Evolutionary conservation across 1,284 basidiomycete genomes (phyloP), one percentile per base, ranked within the genome.

Genomic region (Vanrija pseudolonga): DNA sequence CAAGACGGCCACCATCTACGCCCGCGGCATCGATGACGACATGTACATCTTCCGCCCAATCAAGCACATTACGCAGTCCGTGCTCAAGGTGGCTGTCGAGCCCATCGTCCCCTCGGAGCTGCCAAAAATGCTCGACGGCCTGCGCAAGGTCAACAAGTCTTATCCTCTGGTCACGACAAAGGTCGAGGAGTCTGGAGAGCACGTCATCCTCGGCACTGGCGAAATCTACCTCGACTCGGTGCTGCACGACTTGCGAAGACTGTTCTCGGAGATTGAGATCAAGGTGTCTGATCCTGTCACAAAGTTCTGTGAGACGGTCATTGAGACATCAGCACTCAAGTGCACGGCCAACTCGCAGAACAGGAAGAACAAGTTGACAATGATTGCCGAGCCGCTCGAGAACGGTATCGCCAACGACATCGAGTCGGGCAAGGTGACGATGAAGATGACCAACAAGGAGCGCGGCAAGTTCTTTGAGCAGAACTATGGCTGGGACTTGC

Each of bases 271-370:
- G 80, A 97, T 98, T 64, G 96, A 99, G 82, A 97, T 99, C 81
- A 98, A 98, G 79, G 93, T 98, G 15, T 97, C 93, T 28, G 96
- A 99, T 79, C 96, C 96, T 1, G 93, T 98, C 26, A 96, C 94
- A 23, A 91, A 93, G 72, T 98, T 99, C 79, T 90, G 91, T 71
- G 96, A 99, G 80, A 99, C 96, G 12, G 96, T 98, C 18, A 81
- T 98, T 57, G 96, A 99, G 80, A 98, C 96, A 26, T 94, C 90
- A 63, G 94, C 94, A 7, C 79, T 99, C 64, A 98, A 98, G 78
- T 98, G 95, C 72, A 98, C 98, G 75, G 96, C 96, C 22, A 90
- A 95, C 69, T 98, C 96, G 41, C 95, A 96, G 3, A 98, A 98
- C 79, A 97, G 98, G 80, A 96, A 94, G 93, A 98, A 97, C 80